Percentiles rank a stretch among this genome's conserved stretches.
Conservation (phyloP, 2,329 filamentous ascomycete species). For the Hypoxylon sp. region DNA sequence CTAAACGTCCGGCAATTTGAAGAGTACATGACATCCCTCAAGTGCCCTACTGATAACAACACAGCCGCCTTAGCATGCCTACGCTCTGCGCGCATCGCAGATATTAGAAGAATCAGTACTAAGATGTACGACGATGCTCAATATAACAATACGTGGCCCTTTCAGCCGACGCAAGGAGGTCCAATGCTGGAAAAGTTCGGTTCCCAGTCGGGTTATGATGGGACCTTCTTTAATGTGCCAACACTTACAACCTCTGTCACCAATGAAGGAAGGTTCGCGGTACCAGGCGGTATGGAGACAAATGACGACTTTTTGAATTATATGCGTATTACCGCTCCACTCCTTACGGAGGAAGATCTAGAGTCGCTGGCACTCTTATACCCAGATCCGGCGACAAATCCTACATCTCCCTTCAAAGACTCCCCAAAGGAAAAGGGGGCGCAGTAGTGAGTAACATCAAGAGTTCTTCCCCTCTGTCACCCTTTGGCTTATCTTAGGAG, state of each 20-base stretch:
- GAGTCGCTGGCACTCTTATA: slow-evolving; percentile 51
- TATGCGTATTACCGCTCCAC: slow-evolving; percentile 53
- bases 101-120: slow-evolving; percentile 56
- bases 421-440: slow-evolving; percentile 59
- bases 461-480: no score
- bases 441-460: no score
- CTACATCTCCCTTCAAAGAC: slow-evolving; percentile 53
- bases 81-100: slow-evolving; percentile 52
- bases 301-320: slow-evolving; percentile 55
- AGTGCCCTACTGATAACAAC: slow-evolving; percentile 50
- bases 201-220: slow-evolving; percentile 56
- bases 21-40: slow-evolving; percentile 48
- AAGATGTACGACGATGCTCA: slow-evolving; percentile 55
- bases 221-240: slow-evolving; percentile 54
- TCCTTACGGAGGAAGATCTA: slow-evolving; percentile 50
- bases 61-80: slow-evolving; percentile 56
- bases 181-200: slow-evolving; percentile 61
- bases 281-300: slow-evolving; percentile 52
- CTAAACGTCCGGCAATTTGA: slow-evolving; percentile 52
- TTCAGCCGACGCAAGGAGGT: slow-evolving; percentile 61
- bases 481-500: no score
- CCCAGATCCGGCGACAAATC: slow-evolving; percentile 52
- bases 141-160: slow-evolving; percentile 61
- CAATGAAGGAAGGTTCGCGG: slow-evolving; percentile 54
- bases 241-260: slow-evolving; percentile 55